phyloP scores from a whole-genome alignment of 176 grass and related monocot genomes.

The Neostapfia colusana region DNA sequence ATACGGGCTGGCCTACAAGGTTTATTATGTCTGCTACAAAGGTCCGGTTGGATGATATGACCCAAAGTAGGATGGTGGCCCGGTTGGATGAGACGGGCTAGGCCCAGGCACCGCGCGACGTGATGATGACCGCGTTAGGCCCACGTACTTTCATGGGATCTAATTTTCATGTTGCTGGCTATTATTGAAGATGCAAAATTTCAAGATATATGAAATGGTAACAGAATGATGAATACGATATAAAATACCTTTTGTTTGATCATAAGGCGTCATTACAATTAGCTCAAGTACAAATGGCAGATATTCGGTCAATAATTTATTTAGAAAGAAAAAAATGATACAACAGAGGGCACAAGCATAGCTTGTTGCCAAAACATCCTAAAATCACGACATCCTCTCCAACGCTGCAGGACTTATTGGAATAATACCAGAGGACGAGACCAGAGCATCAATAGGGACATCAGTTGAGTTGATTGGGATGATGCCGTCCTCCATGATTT shows the following conservation, averaged over 20 bases:
- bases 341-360: background rate
- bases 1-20: too few species aligned
- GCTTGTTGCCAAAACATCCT: background rate
- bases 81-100: too few species aligned
- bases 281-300: background rate
- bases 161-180: too few species aligned
- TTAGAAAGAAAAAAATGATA: background rate
- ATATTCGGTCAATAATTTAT: background rate
- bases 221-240: background rate
- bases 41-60: too few species aligned
- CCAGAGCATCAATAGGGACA: slow-evolving; percentile 70
- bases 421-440: slow-evolving; percentile 67
- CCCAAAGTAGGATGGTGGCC: too few species aligned
- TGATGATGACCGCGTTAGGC: too few species aligned
- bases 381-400: slow-evolving; percentile 42
- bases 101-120: too few species aligned
- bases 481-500: slow-evolving; percentile 71
- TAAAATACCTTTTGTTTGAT: background rate
- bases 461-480: slow-evolving; percentile 70
- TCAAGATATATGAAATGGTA: background rate
- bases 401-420: slow-evolving; percentile 57
- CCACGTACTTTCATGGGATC: too few species aligned
- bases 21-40: too few species aligned
- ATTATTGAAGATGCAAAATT: too few species aligned
- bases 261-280: background rate